Conservation (phyloP, 2,329 filamentous ascomycete species). For the Blastomyces parvus region DNA sequence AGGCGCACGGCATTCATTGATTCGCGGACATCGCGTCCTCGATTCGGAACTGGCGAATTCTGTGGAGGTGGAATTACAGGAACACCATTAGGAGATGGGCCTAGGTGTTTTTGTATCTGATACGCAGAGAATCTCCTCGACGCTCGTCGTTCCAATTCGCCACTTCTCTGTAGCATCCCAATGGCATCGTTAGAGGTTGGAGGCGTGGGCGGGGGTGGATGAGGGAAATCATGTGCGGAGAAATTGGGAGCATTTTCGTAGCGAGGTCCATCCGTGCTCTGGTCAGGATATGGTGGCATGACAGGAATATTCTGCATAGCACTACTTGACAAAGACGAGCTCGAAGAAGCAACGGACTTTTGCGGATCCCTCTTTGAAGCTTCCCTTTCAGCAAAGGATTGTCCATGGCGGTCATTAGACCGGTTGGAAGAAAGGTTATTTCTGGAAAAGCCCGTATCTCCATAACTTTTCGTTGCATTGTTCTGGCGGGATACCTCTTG, state of each 20-base stretch:
- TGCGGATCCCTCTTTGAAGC: slow-evolving; percentile 32
- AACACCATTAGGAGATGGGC: slow-evolving; percentile 68
- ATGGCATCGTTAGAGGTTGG: slow-evolving; percentile 81
- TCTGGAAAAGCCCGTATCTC: slow-evolving; percentile 22
- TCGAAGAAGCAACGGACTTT: slow-evolving; percentile 24
- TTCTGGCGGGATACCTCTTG: slow-evolving; percentile 28
- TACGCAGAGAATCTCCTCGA: slow-evolving; percentile 92
- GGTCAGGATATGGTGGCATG: slow-evolving; percentile 55
- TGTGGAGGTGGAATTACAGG: slow-evolving; percentile 73
- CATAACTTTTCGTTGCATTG: slow-evolving; percentile 31
- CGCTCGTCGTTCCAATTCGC: slow-evolving; percentile 82
- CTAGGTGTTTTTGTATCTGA: slow-evolving; percentile 90
- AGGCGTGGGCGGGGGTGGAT: slow-evolving; percentile 67
- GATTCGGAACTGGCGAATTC: slow-evolving; percentile 70
- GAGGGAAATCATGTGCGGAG: slow-evolving; percentile 23
- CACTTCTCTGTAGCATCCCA: slow-evolving; percentile 80
- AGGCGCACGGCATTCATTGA: slow-evolving; percentile 59
- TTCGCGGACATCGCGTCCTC: slow-evolving; percentile 69
- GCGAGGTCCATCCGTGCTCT: slow-evolving; percentile 17
- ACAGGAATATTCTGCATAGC: slow-evolving; percentile 68
- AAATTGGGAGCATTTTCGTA: slow-evolving; percentile 18
- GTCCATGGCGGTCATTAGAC: slow-evolving; percentile 21
- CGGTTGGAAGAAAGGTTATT: slow-evolving; percentile 22
- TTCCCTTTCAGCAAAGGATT: slow-evolving; percentile 32
- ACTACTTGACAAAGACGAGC: slow-evolving; percentile 48